These are phyloP conservation scores for Apiospora koreana DNA, from an alignment of 2,329 filamentous ascomycete genomes.

Conservation along the genomic window DNA sequence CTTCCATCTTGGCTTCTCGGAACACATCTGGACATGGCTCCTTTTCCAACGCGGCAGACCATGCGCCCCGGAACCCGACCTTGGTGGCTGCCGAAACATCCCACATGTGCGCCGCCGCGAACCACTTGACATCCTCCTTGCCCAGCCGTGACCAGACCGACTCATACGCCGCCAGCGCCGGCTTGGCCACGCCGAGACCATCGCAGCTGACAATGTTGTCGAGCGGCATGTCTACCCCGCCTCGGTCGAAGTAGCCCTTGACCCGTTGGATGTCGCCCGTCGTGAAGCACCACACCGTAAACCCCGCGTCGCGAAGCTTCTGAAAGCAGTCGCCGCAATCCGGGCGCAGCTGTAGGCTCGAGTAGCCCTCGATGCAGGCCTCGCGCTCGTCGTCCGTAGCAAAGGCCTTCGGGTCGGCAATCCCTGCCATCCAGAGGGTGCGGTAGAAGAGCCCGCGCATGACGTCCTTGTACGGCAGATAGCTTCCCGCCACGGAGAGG, in stretches of 20 bases:
- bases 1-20: slow-evolving; percentile 46
- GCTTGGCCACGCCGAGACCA: slow-evolving; percentile 48
- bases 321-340: slow-evolving; percentile 43
- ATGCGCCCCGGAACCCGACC: slow-evolving; percentile 54
- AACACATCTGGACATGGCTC: slow-evolving; percentile 52
- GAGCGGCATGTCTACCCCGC: slow-evolving; percentile 49
- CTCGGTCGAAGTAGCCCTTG: slow-evolving; percentile 51
- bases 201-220: slow-evolving; percentile 57
- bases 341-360: slow-evolving; percentile 36
- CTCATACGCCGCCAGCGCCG: slow-evolving; percentile 47
- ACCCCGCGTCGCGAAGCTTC: slow-evolving; percentile 44
- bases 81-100: slow-evolving; percentile 54
- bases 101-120: slow-evolving; percentile 62
- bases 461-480: slow-evolving; percentile 43
- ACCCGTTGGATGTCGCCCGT: slow-evolving; percentile 52
- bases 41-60: slow-evolving; percentile 53
- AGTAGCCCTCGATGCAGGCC: slow-evolving; percentile 40
- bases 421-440: slow-evolving; percentile 44
- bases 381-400: slow-evolving; percentile 44
- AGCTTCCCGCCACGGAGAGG: slow-evolving; percentile 44
- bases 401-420: slow-evolving; percentile 41
- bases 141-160: slow-evolving; percentile 43
- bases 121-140: slow-evolving; percentile 46
- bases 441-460: slow-evolving; percentile 50
- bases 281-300: slow-evolving; percentile 56